Evolutionary conservation across 495 filamentous ascomycete species (phyloP).

Genomic region (Lophium mytilinum): DNA sequence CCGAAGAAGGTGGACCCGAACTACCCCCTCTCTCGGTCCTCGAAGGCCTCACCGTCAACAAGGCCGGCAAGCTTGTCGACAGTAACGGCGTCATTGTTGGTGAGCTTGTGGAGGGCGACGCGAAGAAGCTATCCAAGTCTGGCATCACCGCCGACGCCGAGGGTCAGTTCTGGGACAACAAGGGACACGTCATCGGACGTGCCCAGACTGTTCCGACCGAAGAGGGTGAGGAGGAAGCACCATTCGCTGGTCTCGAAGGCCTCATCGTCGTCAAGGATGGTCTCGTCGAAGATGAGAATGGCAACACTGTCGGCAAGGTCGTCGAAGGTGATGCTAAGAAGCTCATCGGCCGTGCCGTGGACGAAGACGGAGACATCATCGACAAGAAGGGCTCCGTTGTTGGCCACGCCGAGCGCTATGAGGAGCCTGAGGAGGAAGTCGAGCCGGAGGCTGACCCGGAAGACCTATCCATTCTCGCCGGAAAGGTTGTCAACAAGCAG

Average conservation of each 20-base stretch:
- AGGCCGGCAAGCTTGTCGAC: constrained; percentile 46
- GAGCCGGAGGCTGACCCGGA: constrained; percentile 18
- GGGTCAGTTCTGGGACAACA: constrained; percentile 40
- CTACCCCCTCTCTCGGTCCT: constrained; percentile 51
- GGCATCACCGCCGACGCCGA: constrained; percentile 31
- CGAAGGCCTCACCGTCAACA: constrained; percentile 56
- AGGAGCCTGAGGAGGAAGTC: constrained; percentile 41
- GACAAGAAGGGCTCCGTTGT: constrained; percentile 56
- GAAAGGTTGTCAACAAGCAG: constrained; percentile 66
- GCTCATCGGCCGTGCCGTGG: constrained; percentile 52
- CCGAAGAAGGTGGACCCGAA: constrained; percentile 23
- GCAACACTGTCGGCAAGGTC: constrained; percentile 49
- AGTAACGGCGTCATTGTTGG: constrained; percentile 34
- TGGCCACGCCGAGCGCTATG: constrained; percentile 52
- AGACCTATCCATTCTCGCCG: constrained; percentile 57
- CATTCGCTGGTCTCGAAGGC: constrained; percentile 58
- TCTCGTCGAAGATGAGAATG: constrained; percentile 52
- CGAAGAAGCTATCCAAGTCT: constrained; percentile 38
- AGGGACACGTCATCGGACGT: constrained; percentile 38
- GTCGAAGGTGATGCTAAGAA: constrained; percentile 58
- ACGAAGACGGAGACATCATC: constrained; percentile 58
- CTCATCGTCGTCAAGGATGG: constrained; percentile 53
- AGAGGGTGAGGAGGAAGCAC: constrained; percentile 48
- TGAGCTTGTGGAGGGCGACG: constrained; percentile 38
- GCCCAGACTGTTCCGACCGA: constrained; percentile 38